Evolutionary conservation across 1,284 basidiomycete genomes (phyloP), one percentile per base, ranked within the genome.

Genomic region (Meira miltonrushii): DNA sequence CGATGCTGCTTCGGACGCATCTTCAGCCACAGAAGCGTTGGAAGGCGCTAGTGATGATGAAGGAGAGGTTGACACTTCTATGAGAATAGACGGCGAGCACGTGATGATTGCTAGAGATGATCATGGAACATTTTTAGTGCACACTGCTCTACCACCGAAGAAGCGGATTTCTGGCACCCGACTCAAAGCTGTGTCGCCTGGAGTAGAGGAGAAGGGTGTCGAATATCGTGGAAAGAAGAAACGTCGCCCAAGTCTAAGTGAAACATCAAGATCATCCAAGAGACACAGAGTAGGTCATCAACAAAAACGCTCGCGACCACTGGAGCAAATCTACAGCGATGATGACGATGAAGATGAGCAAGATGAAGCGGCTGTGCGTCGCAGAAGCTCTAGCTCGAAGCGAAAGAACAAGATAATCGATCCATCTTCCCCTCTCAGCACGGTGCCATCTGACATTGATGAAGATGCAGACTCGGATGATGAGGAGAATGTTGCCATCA

Each of bases 81-180:
- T 61, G 23, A 60, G 63, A 43, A 58, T 61, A 2, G 56, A 57
- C 25, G 55, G 38, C 57, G 47, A 50, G 40, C 28, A 33, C 28
- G 13, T 33, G 40, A 46, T 23, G 15, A 56, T 23, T 21, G 25
- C 46, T 13, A 48, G 21, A 48, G 40, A 40, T n/a, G 53, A 23
- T 39, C 47, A 61, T 21, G 60, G 44, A 13, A 39, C 13, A 19
- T 40, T 33, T 15, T 61, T 59, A 28, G 23, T 23, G 11, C 61
- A 52, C 11, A 51, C 23, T 1, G 40, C 74, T 0, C 55, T 76
- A 19, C 74, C 74, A 21, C 66, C 69, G 25, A 76, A 75, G 65
- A 76, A 76, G 58, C 62, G 74, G 6, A 61, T 66, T 8, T 63
- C 67, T 47, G 64, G 72, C 17, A 74, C 74, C 0, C 68, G 74